phyloP scores from a whole-genome alignment of 768 basidiomycete species.

The Russula compacta region DNA sequence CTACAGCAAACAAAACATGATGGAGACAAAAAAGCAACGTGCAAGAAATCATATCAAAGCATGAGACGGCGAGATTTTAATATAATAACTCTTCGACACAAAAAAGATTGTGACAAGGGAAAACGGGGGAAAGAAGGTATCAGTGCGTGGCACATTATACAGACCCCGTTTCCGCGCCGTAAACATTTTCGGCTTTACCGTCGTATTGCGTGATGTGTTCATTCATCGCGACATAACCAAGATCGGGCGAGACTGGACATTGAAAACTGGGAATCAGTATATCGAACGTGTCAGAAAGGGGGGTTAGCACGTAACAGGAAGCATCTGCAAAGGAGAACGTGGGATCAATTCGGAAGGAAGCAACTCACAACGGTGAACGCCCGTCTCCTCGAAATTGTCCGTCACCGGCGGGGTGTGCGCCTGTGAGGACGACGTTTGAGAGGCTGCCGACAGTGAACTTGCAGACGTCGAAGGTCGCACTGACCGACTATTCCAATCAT shows the following conservation, averaged over 20 bases:
- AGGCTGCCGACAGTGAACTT: slow-evolving; percentile 67
- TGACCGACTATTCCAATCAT: slow-evolving; percentile 31
- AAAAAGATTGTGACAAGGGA: slow-evolving; percentile 14
- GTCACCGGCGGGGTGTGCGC: slow-evolving; percentile 72
- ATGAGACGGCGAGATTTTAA: slow-evolving; percentile 16
- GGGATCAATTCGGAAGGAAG: neutral
- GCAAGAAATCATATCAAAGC: slow-evolving; percentile 20
- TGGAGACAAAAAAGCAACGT: slow-evolving; percentile 16
- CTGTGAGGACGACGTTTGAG: slow-evolving; percentile 69
- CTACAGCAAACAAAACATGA: slow-evolving; percentile 17
- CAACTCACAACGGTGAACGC: slow-evolving; percentile 78
- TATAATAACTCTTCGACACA: slow-evolving; percentile 14
- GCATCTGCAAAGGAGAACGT: neutral
- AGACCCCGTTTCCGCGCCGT: slow-evolving; percentile 17
- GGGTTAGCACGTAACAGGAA: slow-evolving; percentile 3
- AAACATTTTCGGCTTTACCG: slow-evolving; percentile 19
- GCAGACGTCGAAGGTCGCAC: slow-evolving; percentile 70
- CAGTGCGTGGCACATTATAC: slow-evolving; percentile 11
- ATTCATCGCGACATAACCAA: slow-evolving; percentile 76
- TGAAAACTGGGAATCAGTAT: slow-evolving; percentile 31
- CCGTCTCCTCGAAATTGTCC: slow-evolving; percentile 58
- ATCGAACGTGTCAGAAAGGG: slow-evolving; percentile 15
- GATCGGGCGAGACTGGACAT: slow-evolving; percentile 71
- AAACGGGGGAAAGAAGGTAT: slow-evolving; percentile 12
- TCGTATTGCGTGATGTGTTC: slow-evolving; percentile 37